These are phyloP conservation scores for Diutina pseudorugosa DNA, from an alignment of 1,139 yeast genomes.

Conservation along the genomic window DNA sequence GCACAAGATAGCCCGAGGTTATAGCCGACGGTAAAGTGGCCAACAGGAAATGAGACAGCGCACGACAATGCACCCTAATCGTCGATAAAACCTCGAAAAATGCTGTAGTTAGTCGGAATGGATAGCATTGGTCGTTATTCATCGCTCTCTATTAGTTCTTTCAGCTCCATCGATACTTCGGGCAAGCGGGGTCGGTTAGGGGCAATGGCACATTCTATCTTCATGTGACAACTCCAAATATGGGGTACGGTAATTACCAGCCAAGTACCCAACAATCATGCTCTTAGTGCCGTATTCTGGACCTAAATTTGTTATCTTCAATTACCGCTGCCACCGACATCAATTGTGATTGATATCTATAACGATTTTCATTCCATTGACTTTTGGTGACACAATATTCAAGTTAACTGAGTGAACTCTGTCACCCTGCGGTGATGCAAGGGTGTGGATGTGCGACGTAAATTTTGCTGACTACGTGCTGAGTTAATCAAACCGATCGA, in stretches of 20 bases:
- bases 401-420: not conserved
- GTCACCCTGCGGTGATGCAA: not conserved
- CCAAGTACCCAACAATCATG: not conserved
- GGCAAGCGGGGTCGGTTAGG: not conserved
- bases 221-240: not conserved
- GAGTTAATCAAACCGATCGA: not conserved
- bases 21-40: not conserved
- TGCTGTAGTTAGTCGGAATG: too few species aligned
- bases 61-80: not conserved
- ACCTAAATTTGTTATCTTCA: too few species aligned
- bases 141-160: not conserved
- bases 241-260: not conserved
- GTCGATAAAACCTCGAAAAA: not conserved
- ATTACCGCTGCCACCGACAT: too few species aligned
- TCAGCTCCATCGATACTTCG: not conserved
- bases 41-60: not conserved
- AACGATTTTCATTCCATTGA: too few species aligned
- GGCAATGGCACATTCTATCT: not conserved
- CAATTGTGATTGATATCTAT: too few species aligned
- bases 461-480: not conserved
- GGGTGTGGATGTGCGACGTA: not conserved
- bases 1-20: not conserved
- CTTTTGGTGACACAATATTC: too few species aligned
- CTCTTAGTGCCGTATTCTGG: too few species aligned
- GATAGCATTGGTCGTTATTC: not conserved